Base-by-base conservation (phyloP, 2,329 filamentous ascomycete genomes). In the Dactylonectria macrodidyma region DNA sequence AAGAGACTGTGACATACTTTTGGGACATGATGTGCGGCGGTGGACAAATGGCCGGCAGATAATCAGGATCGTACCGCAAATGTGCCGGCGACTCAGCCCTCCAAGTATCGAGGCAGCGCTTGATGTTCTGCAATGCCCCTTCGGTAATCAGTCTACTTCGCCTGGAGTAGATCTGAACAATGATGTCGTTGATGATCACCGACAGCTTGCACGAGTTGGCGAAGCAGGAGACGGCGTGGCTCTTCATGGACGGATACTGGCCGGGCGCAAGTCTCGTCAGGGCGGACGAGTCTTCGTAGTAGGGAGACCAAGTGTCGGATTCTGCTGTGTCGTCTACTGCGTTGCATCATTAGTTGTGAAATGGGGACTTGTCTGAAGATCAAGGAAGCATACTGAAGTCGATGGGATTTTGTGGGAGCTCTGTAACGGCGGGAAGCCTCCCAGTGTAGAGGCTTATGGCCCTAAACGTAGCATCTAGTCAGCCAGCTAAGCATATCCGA, bases 211-310 rank as follows among this genome's bases (percentile, higher is more conserved):
- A 51, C 26, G 48, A 51, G 48, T 51, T 51, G 8, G 22, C 48
- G 19, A 51, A 51, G 26, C 48, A 51, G n/a, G 48, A 51, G 48
- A 51, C 48, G 48, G 48, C 48, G 48, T 51, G 16, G 19, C 48
- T 51, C 19, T 51, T 51, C 48, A 51, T 51, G 10, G 19, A 24
- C 3, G 48, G 48, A 19, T 51, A 51, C 14, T 51, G 48, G 22
- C 48, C 48, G 9, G 48, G 48, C 3, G 48, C 22, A 24, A 51
- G 48, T 19, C 14, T 51, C 1, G 48, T 51, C 6, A 51, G 48
- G 48, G 48, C 10, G 22, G 19, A 26, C 8, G 48, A 51, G 14
- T 51, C 48, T 26, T 26, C 48, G 19, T 51, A 33, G 48, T 51
- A 51, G 22, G 48, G 48, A 51, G 48, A 51, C 48, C 48, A 51